Evolutionary conservation across 2,329 filamentous ascomycete genomes (phyloP), one percentile per base, ranked within the genome.

Genomic region (Colletotrichum melonis): DNA sequence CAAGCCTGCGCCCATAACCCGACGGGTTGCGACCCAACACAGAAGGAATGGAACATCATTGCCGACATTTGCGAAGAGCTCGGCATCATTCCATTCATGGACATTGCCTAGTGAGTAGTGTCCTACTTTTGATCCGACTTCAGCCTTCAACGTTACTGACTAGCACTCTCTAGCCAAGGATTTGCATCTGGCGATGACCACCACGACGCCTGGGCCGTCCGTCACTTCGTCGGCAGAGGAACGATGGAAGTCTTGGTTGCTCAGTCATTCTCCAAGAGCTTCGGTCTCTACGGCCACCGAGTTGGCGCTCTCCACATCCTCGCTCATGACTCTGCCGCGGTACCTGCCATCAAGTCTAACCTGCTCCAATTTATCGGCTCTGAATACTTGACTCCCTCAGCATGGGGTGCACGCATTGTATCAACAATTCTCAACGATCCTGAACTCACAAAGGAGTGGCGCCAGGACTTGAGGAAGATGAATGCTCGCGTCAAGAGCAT

Each of bases 1-100:
- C 81, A 82, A 38, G 78, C 79, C 6, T 82, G 78, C 63, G 78
- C 77, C 60, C 81, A 82, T 64, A 82, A 82, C 59, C 80, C 80
- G 3, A 82, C 80, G 0, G 81, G 81, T 8, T 60, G 79, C n/a
- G 81, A 82, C 64, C 79, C 77, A 1, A 76, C 73, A 4, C 74
- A 69, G 54, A 77, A 77, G 22, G 79, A 82, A 69, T 82, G 80
- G 81, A 60, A 55, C 12, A 26, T 38, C 1, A 76, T 82, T 30
- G 79, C 79, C 12, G 76, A 77, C 22, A 35, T 80, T 5, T 79
- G 76, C 72, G 72, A 78, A 69, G 68, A 74, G 63, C 78, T 77
- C 67, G 56, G 73, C 2, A 65, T 82, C 4, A 78, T 82, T 46
- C 76, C 77, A 16, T 73, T 82, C 63, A 80, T 82, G 59, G 81